These are phyloP conservation scores for Poronia punctata DNA, from an alignment of 495 filamentous ascomycete species.

Conservation along the genomic window DNA sequence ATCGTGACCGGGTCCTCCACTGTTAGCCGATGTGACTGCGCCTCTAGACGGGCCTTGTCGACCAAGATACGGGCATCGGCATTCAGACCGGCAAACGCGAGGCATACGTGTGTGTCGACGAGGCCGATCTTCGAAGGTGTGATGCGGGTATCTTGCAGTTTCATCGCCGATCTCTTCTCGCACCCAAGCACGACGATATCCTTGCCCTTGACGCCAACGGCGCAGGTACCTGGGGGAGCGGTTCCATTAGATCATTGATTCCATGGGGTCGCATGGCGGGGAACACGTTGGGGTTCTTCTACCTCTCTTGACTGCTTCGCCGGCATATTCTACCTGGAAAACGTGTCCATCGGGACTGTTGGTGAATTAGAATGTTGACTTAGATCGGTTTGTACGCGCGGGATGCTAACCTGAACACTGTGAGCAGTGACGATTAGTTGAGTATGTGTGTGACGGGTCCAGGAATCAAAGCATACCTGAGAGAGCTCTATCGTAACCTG, in stretches of 20 bases:
- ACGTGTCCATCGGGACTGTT: constrained; percentile 95
- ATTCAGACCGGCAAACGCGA: constrained; percentile 94
- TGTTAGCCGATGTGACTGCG: constrained; percentile 95
- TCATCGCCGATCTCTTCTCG: constrained; percentile 98
- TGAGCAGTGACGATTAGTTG: constrained; percentile 31
- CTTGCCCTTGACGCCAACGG: constrained; percentile 91
- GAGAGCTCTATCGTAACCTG: constrained; percentile 90
- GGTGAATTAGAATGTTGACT: constrained; percentile 27
- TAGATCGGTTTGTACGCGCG: constrained; percentile 14
- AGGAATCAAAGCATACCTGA: constrained; percentile 59
- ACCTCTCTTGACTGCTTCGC: constrained; percentile 98
- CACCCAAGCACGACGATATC: constrained; percentile 94
- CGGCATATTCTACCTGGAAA: constrained; percentile 98
- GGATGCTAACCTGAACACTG: constrained; percentile 62
- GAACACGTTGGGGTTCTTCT: constrained; percentile 15
- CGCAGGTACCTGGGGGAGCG: constrained; percentile 74
- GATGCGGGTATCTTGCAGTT: constrained; percentile 98
- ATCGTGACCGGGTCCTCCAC: constrained; percentile 96
- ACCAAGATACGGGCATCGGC: constrained; percentile 95
- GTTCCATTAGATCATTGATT: constrained; percentile 3
- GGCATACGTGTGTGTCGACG: constrained; percentile 89
- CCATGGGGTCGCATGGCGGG: not conserved
- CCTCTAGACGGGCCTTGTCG: constrained; percentile 94
- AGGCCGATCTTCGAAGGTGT: constrained; percentile 96
- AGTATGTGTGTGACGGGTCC: constrained; percentile 4